These are phyloP conservation scores for Hanseniaspora occidentalis DNA, from an alignment of 805 yeast species.

Conservation along the genomic window DNA sequence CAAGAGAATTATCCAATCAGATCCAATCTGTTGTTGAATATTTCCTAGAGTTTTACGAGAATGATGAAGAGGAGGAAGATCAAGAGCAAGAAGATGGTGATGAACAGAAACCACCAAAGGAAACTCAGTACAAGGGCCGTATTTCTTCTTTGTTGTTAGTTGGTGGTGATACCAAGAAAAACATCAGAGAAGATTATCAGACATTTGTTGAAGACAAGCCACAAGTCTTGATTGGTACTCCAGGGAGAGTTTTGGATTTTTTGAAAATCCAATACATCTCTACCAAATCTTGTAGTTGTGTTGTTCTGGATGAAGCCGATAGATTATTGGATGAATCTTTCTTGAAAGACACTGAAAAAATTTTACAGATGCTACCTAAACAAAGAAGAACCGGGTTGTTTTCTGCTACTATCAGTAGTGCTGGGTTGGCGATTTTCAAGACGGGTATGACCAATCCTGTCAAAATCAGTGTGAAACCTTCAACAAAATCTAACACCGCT, in stretches of 20 bases:
- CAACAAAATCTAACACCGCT: conserved; percentile 12
- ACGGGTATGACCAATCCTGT: conserved; percentile 94
- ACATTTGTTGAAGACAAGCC: conserved; percentile 42
- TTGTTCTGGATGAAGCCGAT: conserved; percentile 90
- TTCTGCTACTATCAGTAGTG: conserved; percentile 83
- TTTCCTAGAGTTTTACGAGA: conserved; percentile 45
- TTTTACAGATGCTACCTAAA: conserved; percentile 62
- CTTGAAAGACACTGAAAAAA: conserved; percentile 51
- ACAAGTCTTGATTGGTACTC: conserved; percentile 79
- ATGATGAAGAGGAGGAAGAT: background rate
- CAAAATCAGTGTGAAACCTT: conserved; percentile 60
- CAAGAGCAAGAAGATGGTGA: background rate
- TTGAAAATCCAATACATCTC: conserved; percentile 44
- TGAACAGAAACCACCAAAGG: conserved; percentile 15
- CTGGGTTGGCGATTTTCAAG: conserved; percentile 65
- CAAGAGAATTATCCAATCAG: conserved; percentile 58
- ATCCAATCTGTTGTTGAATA: conserved; percentile 53
- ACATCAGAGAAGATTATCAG: conserved; percentile 62
- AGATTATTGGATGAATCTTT: conserved; percentile 71
- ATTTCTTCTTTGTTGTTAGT: conserved; percentile 51
- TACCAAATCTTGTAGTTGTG: conserved; percentile 52
- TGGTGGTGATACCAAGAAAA: conserved; percentile 41
- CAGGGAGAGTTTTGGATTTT: conserved; percentile 78
- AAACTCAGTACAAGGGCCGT: conserved; percentile 6
- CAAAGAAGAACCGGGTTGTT: conserved; percentile 90